phyloP scores from a whole-genome alignment of 805 yeast species.

The Lipomyces starkeyi region DNA sequence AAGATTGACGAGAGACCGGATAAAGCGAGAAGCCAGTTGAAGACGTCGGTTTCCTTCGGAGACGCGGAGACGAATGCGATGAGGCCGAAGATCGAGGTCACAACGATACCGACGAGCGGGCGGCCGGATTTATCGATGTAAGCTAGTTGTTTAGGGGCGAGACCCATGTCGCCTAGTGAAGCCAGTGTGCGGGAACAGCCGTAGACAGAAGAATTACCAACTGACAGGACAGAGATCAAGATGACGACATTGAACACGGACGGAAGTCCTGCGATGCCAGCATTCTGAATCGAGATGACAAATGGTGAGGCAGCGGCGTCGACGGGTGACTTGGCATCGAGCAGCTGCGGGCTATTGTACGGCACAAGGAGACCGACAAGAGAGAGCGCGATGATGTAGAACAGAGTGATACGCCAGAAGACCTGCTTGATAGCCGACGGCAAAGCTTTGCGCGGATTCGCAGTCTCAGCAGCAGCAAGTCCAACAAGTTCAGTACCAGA shows the following conservation, averaged over 20 bases:
- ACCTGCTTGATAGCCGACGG: conserved; percentile 82
- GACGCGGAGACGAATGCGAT: conserved; percentile 69
- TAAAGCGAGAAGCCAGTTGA: conserved; percentile 75
- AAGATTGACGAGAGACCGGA: conserved; percentile 79
- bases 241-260: conserved; percentile 74
- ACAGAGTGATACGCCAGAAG: conserved; percentile 77
- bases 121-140: conserved; percentile 80
- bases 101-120: conserved; percentile 70
- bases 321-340: conserved; percentile 51
- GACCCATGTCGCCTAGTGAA: conserved; percentile 68
- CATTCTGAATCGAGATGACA: conserved; percentile 71
- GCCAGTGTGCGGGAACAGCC: conserved; percentile 75
- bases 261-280: conserved; percentile 71
- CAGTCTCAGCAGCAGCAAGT: conserved; percentile 78
- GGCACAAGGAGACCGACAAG: conserved; percentile 75
- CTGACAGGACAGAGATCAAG: conserved; percentile 70
- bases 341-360: conserved; percentile 56
- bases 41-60: conserved; percentile 56
- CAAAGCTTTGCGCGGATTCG: conserved; percentile 66
- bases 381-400: conserved; percentile 65
- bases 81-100: conserved; percentile 57
- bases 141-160: conserved; percentile 64
- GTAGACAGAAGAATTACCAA: conserved; percentile 74
- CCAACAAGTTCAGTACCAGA: conserved; percentile 78
- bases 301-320: conserved; percentile 75